Base-by-base conservation (phyloP, 2,329 filamentous ascomycete species). In the Microdochium nivale region DNA sequence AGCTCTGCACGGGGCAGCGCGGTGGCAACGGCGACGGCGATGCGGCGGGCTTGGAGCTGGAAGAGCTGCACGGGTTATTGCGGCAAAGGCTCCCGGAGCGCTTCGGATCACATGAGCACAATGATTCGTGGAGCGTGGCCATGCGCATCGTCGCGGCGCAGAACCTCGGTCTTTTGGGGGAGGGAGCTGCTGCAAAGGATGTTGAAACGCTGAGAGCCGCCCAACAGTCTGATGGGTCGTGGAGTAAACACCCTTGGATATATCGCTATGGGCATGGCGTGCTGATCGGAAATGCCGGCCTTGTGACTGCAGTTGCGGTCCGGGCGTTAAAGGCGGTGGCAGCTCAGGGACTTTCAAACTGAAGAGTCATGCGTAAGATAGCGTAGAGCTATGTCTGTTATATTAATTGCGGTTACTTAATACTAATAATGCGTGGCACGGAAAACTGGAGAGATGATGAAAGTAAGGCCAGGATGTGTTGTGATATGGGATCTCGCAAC, bases 181-280 rank as follows among this genome's bases (percentile, higher is more conserved):
- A 9, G 7, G 14, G 7, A 19, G 23, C 23, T 21, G 19, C 21
- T 4, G n/a, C 16, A 16, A 37, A 40, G 11, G 50, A 51, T 24
- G 8, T 48, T 3, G 43, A 27, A 2, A 13, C 14, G 27, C 43
- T 51, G 19, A 19, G 23, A 19, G 40, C 25, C 13, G 11, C 50
- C 3, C 50, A 51, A 23, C 43, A 43, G 27, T 27, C 19, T 10
- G 50, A 48, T 25, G 50, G 50, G 3, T 27, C 49, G 2, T 51
- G 37, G 27, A 25, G 43, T 44, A 13, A 27, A 27, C 3, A 51
- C 7, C 30, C 50, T 10, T 48, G 50, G 43, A 25, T 51, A 19
- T 51, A 40, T 19, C 43, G 50, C 3, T 51, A 48, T 24, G 30
- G 50, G 13, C 8, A 33, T 21, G 49, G 49, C 27, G 14, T 47